Conservation (phyloP, 768 basidiomycete genomes). For the Holtermannia corniformis region DNA sequence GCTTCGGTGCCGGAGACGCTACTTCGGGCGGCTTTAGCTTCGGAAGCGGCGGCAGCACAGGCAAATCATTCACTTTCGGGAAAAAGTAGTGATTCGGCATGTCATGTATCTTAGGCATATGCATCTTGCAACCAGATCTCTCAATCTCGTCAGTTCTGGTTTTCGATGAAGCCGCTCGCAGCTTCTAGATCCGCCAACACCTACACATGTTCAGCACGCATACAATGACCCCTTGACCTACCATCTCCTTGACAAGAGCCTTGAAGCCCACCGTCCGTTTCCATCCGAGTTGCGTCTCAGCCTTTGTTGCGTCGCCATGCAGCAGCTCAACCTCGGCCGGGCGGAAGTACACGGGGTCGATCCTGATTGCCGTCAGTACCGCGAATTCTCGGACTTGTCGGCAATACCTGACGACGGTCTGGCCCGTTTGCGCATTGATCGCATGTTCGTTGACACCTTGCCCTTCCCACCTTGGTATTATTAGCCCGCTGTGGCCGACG, state of each 20-base stretch:
- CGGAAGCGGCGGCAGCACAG: not conserved
- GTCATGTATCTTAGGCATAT: too few relatives aligned
- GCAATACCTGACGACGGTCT: conserved; percentile 55
- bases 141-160: too few relatives aligned
- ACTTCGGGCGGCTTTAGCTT: not conserved
- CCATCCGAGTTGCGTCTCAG: conserved; percentile 81
- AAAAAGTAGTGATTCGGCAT: not conserved
- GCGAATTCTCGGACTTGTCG: conserved; percentile 56
- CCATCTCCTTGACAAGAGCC: conserved; percentile 83
- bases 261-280: conserved; percentile 77
- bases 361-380: conserved; percentile 66
- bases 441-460: conserved; percentile 7
- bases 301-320: conserved; percentile 79
- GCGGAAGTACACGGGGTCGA: conserved; percentile 86
- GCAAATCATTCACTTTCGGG: not conserved
- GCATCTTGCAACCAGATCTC: too few relatives aligned
- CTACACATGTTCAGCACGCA: too few relatives aligned
- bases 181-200: too few relatives aligned
- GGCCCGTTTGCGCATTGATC: too few relatives aligned
- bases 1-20: not conserved
- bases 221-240: too few relatives aligned
- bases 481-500: not conserved
- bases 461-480: conserved; percentile 9
- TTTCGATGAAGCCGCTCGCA: too few relatives aligned
- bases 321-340: conserved; percentile 92